phyloP scores from a whole-genome alignment of 2,329 filamentous ascomycete genomes.

The Hymenoscyphus fructigenus region DNA sequence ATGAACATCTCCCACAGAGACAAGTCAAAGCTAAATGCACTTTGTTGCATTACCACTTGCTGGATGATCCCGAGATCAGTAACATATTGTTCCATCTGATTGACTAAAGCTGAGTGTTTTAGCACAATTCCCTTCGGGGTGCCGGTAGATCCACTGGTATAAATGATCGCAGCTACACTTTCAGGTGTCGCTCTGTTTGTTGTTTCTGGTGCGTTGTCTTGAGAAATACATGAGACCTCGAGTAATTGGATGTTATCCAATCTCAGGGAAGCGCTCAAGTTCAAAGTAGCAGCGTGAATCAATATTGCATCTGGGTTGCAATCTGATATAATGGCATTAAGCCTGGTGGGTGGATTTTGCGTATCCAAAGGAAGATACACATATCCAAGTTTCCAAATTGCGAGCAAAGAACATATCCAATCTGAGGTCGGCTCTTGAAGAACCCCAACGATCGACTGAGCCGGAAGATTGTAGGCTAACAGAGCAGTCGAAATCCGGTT shows the following conservation, averaged over 20 bases:
- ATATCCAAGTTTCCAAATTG: conserved; percentile 41
- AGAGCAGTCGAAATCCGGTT: conserved; percentile 39
- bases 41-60: conserved; percentile 13
- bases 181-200: background rate
- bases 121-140: conserved; percentile 26
- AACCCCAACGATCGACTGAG: conserved; percentile 39
- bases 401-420: conserved; percentile 42
- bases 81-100: conserved; percentile 18
- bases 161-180: conserved; percentile 13
- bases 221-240: background rate
- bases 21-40: conserved; percentile 15
- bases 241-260: background rate
- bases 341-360: conserved; percentile 33
- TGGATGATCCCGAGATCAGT: background rate
- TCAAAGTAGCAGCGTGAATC: background rate
- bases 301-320: conserved; percentile 5
- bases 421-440: conserved; percentile 41
- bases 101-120: conserved; percentile 23
- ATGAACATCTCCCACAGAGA: conserved; percentile 11
- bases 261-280: background rate
- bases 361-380: conserved; percentile 45
- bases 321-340: conserved; percentile 32
- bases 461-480: conserved; percentile 13
- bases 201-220: background rate
- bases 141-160: conserved; percentile 21